Evolutionary conservation across 768 basidiomycete genomes (phyloP).

Genomic region (Termitomyces sp.): DNA sequence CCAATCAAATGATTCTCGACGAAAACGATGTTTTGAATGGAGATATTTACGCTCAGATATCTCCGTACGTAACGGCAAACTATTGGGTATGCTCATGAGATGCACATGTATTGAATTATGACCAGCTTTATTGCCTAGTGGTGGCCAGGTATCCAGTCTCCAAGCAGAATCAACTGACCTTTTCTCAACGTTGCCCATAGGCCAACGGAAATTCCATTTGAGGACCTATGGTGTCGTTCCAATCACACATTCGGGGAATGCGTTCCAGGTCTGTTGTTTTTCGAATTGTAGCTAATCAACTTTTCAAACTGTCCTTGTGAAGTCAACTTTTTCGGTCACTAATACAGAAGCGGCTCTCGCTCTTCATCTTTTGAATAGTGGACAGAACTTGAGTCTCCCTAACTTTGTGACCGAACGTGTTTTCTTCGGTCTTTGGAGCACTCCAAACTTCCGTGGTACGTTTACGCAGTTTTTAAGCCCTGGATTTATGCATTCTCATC

Average conservation of each 20-base stretch:
- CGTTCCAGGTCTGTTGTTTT: slow-evolving; percentile 24
- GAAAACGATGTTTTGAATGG: slow-evolving; percentile 26
- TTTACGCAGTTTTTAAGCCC: not conserved
- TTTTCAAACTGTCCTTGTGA: not conserved
- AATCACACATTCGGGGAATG: slow-evolving; percentile 20
- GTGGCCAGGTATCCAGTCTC: slow-evolving; percentile 23
- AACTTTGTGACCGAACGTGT: slow-evolving; percentile 27
- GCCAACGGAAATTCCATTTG: slow-evolving; percentile 29
- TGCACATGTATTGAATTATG: not conserved
- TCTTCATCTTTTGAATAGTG: slow-evolving; percentile 22
- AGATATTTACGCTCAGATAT: slow-evolving; percentile 25
- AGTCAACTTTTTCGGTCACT: slow-evolving; percentile 31
- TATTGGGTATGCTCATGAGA: slow-evolving; percentile 24
- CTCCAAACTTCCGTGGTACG: slow-evolving; percentile 29
- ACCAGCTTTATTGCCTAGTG: slow-evolving; percentile 17
- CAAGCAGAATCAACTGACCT: not conserved
- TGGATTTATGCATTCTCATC: not conserved
- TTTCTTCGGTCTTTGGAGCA: slow-evolving; percentile 25
- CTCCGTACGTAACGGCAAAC: slow-evolving; percentile 32
- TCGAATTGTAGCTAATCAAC: not conserved
- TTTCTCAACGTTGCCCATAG: slow-evolving; percentile 4
- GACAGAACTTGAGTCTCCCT: slow-evolving; percentile 25
- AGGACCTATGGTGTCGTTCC: slow-evolving; percentile 29
- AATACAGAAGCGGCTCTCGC: slow-evolving; percentile 23
- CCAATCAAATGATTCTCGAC: slow-evolving; percentile 26